Base-by-base conservation (phyloP, 83 land plant species). In the Isoetes engelmannii region DNA sequence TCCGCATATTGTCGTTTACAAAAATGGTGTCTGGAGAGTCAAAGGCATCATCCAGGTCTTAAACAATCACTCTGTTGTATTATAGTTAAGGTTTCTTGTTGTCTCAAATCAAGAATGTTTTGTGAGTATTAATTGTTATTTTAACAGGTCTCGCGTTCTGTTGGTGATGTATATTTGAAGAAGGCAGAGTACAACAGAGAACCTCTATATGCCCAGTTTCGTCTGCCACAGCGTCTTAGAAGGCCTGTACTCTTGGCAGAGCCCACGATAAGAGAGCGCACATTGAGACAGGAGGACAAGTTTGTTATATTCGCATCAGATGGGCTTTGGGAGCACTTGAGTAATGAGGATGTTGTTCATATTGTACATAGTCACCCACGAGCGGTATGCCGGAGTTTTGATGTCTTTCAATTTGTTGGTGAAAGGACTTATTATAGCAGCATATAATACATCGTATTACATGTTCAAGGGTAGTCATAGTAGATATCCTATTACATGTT, bases 41-140 rank as follows among this genome's bases (percentile, higher is more conserved):
- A 87, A 85, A 69, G 90, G 90, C 73, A 80, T 82, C 10, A 82
- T 87, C 47, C 90, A 87, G 87, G 90, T 87, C 37, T 28, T 0
- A 28, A 28, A 28, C 37, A 28, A 28, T 28, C 2, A 28, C 37
- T 2, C 37, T 28, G 37, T 28, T 28, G 37, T 28, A 28, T 28
- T 28, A 28, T 28, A 28, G 37, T 2, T 2, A 28, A 28, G 37
- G 37, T 28, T 28, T 28, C 37, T 28, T 28, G 37, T 28, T 28
- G 37, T 28, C 2, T 28, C 37, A 28, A 28, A 28, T 28, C 37
- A 28, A 2, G 37, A 28, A 28, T 28, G 0, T 28, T 28, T 28
- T 28, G 37, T 28, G 37, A 28, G 37, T 28, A 28, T 28, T 28
- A 28, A 3, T 15, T 61, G 4, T 6, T 56, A 4, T 66, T 17